Evolutionary conservation across 2,329 filamentous ascomycete species (phyloP), one percentile per base, ranked within the genome.

Genomic region (Endoconidiophora laricicola): DNA sequence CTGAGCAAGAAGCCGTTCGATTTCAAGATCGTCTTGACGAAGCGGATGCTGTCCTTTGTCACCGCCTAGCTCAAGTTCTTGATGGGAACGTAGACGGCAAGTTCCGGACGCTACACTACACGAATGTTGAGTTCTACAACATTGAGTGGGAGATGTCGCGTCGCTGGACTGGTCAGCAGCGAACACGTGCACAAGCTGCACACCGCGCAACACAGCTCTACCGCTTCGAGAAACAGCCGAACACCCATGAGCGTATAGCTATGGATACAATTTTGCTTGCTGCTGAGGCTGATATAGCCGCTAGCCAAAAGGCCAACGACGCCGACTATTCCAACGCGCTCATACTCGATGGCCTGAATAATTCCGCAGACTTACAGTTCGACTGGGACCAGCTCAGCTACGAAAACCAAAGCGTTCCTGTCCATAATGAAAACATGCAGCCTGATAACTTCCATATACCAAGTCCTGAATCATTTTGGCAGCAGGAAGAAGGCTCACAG

Each of bases 1-100:
- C 61, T 37, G 58, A 69, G 55, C 64, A 63, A 56, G 55, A 61
- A 24, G 60, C 63, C 9, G 65, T 74, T 42, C 52, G 49, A 10
- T 18, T 55, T n/a, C 20, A 39, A 10, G 54, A 55, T 18, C 46
- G 54, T 10, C 54, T 60, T 48, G 58, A 57, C 54, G 57, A 60
- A 14, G 58, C 61, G 18, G 51, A 57, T 18, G 56, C 57, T 16
- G 60, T 64, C 50, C 52, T 55, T 4, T 54, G 57, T 16, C 43
- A 46, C 6, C 52, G 54, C 16, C 37, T 42, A 16, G n/a, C 36
- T 10, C 24, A 44, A 10, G n/a, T 49, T 18, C 6, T 23, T 9
- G 16, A 18, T 1, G 47, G 48, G 1, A 29, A n/a, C 1, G 18
- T 45, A 2, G 10, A 29, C 6, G 20, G 7, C 20, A n/a, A n/a